Evolutionary conservation across 352 stramenopile genomes (phyloP).

Genomic region (Thalassiosira exigua): DNA sequence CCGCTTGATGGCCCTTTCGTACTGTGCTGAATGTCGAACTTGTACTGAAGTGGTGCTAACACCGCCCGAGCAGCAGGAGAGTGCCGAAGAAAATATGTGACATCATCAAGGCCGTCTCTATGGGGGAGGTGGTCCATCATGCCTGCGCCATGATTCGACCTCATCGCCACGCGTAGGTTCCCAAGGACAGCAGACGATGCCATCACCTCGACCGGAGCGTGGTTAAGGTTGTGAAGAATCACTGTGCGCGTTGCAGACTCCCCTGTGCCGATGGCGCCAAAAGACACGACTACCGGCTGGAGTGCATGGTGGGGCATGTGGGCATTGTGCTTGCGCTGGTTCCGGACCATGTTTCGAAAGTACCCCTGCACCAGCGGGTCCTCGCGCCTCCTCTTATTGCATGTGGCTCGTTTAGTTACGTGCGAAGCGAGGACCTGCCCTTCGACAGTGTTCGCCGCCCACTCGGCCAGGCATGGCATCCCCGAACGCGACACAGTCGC

Average conservation of each 20-base stretch:
- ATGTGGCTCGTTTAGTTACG: no score
- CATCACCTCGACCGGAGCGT: constrained; percentile 47
- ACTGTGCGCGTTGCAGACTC: constrained; percentile 35
- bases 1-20: no score
- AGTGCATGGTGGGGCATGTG: constrained; percentile 4
- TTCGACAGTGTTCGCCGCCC: constrained; percentile 38
- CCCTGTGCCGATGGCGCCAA: constrained; percentile 43
- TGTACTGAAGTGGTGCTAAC: constrained; percentile 43
- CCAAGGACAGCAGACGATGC: constrained; percentile 33
- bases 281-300: constrained; percentile 47
- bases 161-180: constrained; percentile 49
- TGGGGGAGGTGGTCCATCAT: background rate
- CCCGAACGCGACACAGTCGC: constrained; percentile 8
- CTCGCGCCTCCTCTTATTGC: no score
- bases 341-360: no score
- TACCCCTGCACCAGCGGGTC: no score
- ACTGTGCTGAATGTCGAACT: constrained; percentile 54
- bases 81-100: constrained; percentile 48
- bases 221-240: constrained; percentile 63
- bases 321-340: no score
- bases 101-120: constrained; percentile 4
- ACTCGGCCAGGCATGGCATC: constrained; percentile 52
- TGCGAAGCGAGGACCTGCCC: constrained; percentile 5
- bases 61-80: constrained; percentile 29
- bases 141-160: constrained; percentile 9